Evolutionary conservation across 495 filamentous ascomycete genomes (phyloP).

Genomic region (Neurospora sp.): DNA sequence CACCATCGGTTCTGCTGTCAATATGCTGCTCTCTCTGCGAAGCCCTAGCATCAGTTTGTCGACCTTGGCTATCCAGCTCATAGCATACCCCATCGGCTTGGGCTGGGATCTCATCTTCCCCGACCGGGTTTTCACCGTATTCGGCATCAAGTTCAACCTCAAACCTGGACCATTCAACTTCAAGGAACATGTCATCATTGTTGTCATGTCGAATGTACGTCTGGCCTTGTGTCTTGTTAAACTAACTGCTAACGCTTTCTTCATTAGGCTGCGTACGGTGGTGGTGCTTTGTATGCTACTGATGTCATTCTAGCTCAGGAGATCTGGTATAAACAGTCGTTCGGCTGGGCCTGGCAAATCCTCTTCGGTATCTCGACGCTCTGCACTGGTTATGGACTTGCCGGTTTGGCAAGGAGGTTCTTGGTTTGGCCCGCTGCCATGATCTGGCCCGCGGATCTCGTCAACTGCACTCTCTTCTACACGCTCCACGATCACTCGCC

Average conservation of each 20-base stretch:
- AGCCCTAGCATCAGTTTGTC: slow-evolving; percentile 56
- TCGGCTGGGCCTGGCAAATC: slow-evolving; percentile 55
- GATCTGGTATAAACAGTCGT: slow-evolving; percentile 27
- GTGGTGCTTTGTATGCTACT: slow-evolving; percentile 38
- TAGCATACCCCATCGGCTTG: slow-evolving; percentile 61
- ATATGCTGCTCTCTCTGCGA: slow-evolving; percentile 60
- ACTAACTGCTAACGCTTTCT: slow-evolving; percentile 6
- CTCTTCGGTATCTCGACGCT: slow-evolving; percentile 62
- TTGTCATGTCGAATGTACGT: slow-evolving; percentile 58
- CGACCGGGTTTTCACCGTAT: slow-evolving; percentile 45
- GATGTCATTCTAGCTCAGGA: slow-evolving; percentile 36
- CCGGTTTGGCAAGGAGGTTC: slow-evolving; percentile 55
- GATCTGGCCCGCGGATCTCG: slow-evolving; percentile 62
- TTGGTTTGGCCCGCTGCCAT: slow-evolving; percentile 60
- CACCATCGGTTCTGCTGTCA: slow-evolving; percentile 58
- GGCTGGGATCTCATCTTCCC: slow-evolving; percentile 46
- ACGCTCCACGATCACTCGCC: slow-evolving; percentile 55
- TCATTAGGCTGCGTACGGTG: slow-evolving; percentile 33
- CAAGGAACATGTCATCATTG: slow-evolving; percentile 71
- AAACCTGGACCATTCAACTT: slow-evolving; percentile 68
- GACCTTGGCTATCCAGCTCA: slow-evolving; percentile 56
- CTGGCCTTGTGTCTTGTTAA: neutral
- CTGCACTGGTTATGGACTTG: slow-evolving; percentile 61
- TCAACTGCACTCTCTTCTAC: slow-evolving; percentile 56
- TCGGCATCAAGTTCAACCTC: slow-evolving; percentile 49